Evolutionary conservation across 371 early-diverging fungal species (phyloP).

Genomic region (Entomophthora muscae): DNA sequence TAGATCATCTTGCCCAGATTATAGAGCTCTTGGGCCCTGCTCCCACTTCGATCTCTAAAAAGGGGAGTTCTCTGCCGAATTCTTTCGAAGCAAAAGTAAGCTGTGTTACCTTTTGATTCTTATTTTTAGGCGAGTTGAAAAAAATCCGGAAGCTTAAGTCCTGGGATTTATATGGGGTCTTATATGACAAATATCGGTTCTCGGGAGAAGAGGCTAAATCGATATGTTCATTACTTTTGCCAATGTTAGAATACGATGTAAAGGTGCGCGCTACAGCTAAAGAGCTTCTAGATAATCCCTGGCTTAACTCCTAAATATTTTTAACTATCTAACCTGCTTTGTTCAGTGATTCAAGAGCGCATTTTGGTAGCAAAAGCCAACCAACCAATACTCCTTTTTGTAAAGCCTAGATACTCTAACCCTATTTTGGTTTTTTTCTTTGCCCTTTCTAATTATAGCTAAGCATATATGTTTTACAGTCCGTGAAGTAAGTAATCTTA

Average conservation of each 20-base stretch:
- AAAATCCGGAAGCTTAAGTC: slow-evolving; percentile 66
- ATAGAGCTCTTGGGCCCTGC: slow-evolving; percentile 78
- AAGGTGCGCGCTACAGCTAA: slow-evolving; percentile 1
- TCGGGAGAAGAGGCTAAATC: slow-evolving; percentile 31
- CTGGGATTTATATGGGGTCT: slow-evolving; percentile 66
- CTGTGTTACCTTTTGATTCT: slow-evolving; percentile 39
- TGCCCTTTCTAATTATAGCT: too few species aligned
- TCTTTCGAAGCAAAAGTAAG: slow-evolving; percentile 56
- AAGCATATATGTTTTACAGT: too few species aligned
- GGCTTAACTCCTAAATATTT: not conserved
- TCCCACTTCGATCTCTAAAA: slow-evolving; percentile 46
- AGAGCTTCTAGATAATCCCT: not conserved
- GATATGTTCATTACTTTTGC: slow-evolving; percentile 39
- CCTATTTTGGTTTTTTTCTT: too few species aligned
- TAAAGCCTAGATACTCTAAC: too few species aligned
- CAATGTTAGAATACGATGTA: slow-evolving; percentile 39
- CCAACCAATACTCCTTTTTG: too few species aligned
- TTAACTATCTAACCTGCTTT: not conserved
- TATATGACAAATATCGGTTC: slow-evolving; percentile 63
- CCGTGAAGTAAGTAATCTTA: too few species aligned
- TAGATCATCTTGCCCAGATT: slow-evolving; percentile 93
- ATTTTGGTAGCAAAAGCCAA: too few species aligned
- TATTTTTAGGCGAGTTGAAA: slow-evolving; percentile 37
- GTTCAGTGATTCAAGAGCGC: too few species aligned
- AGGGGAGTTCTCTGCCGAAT: slow-evolving; percentile 50